A percentile compares a stretch with the other conserved stretches of the same genome.
Evolutionary conservation across 805 yeast species (phyloP).

Genomic region (Nadsonia fulvescens): DNA sequence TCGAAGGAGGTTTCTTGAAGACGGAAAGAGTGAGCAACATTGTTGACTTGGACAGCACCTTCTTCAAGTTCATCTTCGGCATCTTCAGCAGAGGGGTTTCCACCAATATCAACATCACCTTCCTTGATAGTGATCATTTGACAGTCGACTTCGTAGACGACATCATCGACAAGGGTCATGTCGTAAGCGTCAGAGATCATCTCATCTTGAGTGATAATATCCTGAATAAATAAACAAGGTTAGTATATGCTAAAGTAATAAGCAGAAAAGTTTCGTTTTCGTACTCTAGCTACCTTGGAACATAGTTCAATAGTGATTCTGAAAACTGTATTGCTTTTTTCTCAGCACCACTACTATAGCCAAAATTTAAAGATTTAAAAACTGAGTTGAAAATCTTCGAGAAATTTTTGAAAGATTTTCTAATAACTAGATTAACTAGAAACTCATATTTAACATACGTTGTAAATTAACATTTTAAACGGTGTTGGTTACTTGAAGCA

Average conservation of each 20-base stretch:
- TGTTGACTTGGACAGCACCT: conserved; percentile 86
- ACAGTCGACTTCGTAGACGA: conserved; percentile 94
- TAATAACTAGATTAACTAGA: neutral
- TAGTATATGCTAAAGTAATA: conserved; percentile 16
- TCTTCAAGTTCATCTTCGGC: conserved; percentile 75
- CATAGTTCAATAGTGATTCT: too few relatives aligned
- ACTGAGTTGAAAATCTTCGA: too few relatives aligned
- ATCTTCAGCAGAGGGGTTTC: conserved; percentile 98
- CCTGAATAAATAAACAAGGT: conserved; percentile 40
- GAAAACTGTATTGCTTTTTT: too few relatives aligned
- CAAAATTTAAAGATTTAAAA: too few relatives aligned
- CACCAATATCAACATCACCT: conserved; percentile 94
- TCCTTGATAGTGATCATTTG: conserved; percentile 68
- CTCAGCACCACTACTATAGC: too few relatives aligned
- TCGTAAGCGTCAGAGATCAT: conserved; percentile 90
- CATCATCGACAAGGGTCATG: conserved; percentile 69
- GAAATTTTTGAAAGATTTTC: too few relatives aligned
- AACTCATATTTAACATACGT: conserved; percentile 9
- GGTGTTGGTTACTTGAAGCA: too few relatives aligned
- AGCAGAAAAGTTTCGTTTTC: too few relatives aligned
- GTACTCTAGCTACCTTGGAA: too few relatives aligned
- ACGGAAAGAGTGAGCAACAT: conserved; percentile 97
- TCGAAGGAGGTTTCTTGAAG: conserved; percentile 89
- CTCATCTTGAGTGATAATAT: conserved; percentile 89
- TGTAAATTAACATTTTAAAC: conserved; percentile 22